Evolutionary conservation across 2,329 filamentous ascomycete species (phyloP).

Genomic region (Colletotrichum liriopes): DNA sequence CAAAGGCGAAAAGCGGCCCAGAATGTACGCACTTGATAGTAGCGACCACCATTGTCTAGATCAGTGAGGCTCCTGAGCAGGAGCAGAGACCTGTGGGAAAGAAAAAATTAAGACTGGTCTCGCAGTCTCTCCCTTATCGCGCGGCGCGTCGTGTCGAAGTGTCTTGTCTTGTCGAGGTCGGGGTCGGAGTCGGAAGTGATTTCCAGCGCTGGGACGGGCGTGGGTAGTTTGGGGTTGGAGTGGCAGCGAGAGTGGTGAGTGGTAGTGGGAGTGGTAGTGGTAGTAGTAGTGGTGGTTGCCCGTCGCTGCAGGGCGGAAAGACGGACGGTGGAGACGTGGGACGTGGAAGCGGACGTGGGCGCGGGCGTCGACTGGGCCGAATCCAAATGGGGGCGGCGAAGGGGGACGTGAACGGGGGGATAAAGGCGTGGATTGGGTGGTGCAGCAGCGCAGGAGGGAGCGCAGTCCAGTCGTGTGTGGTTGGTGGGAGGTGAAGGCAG

Average conservation of each 20-base stretch:
- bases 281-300: slow-evolving; percentile 37
- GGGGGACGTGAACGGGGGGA: slow-evolving; percentile 2
- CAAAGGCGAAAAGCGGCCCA: slow-evolving; percentile 43
- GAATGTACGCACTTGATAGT: slow-evolving; percentile 72
- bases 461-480: slow-evolving; percentile 5
- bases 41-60: slow-evolving; percentile 72
- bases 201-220: slow-evolving; percentile 29
- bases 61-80: slow-evolving; percentile 56
- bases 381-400: slow-evolving; percentile 38
- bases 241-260: slow-evolving; percentile 37
- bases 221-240: slow-evolving; percentile 29
- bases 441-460: neutral
- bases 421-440: slow-evolving; percentile 32
- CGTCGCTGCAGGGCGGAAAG: slow-evolving; percentile 42
- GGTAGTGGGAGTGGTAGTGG: slow-evolving; percentile 37
- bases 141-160: slow-evolving; percentile 45
- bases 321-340: slow-evolving; percentile 36
- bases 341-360: slow-evolving; percentile 1
- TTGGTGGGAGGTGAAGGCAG: slow-evolving; percentile 19
- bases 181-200: slow-evolving; percentile 38
- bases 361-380: slow-evolving; percentile 21
- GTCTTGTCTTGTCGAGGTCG: slow-evolving; percentile 44
- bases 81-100: slow-evolving; percentile 50
- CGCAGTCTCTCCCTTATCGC: slow-evolving; percentile 44
- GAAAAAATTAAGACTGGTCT: slow-evolving; percentile 39